phyloP scores from a whole-genome alignment of 2,329 filamentous ascomycete genomes.

The Fusarium nygamai region DNA sequence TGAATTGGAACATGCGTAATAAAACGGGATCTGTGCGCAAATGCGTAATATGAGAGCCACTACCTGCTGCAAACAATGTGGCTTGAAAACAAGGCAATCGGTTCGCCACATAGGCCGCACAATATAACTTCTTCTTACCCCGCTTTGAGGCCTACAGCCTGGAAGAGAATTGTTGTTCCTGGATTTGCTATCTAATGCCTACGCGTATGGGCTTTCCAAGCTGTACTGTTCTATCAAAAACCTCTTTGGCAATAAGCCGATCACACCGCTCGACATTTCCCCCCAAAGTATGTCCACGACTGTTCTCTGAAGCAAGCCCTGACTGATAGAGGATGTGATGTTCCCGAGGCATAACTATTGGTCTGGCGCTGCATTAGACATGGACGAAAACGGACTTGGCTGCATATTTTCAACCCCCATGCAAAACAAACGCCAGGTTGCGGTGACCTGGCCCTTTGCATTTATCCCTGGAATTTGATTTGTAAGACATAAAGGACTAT shows the following conservation, averaged over 20 bases:
- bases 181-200: fast-evolving
- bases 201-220: fast-evolving
- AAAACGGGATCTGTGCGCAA: background rate
- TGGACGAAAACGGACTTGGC: background rate
- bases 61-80: background rate
- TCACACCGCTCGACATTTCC: background rate
- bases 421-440: background rate
- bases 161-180: fast-evolving
- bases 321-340: too few species aligned
- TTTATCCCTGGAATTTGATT: too few species aligned
- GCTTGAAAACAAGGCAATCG: background rate
- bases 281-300: fast-evolving
- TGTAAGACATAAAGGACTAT: too few species aligned
- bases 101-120: background rate
- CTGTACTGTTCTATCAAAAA: background rate
- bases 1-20: background rate
- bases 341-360: background rate
- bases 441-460: too few species aligned
- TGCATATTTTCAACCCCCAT: background rate
- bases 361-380: background rate
- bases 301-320: background rate
- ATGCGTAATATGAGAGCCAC: background rate
- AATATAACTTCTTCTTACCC: background rate
- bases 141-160: background rate
- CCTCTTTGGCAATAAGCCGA: background rate